Conservation (phyloP, 495 filamentous ascomycete genomes). For the Parathielavia hyrcaniae region DNA sequence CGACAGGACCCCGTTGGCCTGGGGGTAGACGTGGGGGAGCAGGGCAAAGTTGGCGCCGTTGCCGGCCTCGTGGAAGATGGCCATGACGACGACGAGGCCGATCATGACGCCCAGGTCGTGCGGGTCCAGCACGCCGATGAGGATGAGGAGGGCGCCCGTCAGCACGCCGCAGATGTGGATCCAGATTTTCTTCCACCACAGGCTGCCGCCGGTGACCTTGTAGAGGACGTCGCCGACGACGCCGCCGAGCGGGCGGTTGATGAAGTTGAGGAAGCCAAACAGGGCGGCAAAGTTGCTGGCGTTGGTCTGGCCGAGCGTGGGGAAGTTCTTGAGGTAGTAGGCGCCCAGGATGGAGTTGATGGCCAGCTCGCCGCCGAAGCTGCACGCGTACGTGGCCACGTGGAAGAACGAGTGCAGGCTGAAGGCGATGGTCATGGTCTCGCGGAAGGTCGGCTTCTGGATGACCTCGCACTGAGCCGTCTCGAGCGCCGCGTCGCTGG, state of each 20-base stretch:
- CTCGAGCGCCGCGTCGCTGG: constrained; percentile 38
- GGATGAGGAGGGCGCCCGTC: constrained; percentile 61
- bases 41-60: constrained; percentile 85
- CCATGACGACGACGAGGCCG: constrained; percentile 64
- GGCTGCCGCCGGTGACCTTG: constrained; percentile 44
- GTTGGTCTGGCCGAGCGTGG: constrained; percentile 61
- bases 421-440: constrained; percentile 44
- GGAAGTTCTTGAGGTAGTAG: constrained; percentile 77
- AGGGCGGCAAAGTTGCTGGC: constrained; percentile 78
- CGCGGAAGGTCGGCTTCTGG: constrained; percentile 56
- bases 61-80: constrained; percentile 74
- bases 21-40: constrained; percentile 77
- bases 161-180: constrained; percentile 56
- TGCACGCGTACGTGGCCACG: constrained; percentile 70
- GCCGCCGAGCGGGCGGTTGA: constrained; percentile 69
- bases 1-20: constrained; percentile 60
- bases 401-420: constrained; percentile 63
- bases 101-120: constrained; percentile 60
- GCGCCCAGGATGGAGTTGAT: constrained; percentile 76
- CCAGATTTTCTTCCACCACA: constrained; percentile 74
- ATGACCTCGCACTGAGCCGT: constrained; percentile 58
- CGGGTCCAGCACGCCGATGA: constrained; percentile 62
- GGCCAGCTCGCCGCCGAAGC: constrained; percentile 78
- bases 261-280: constrained; percentile 82
- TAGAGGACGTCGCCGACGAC: constrained; percentile 69